Conservation (phyloP, 257 asterid genomes). For the Solanum rostratum region DNA sequence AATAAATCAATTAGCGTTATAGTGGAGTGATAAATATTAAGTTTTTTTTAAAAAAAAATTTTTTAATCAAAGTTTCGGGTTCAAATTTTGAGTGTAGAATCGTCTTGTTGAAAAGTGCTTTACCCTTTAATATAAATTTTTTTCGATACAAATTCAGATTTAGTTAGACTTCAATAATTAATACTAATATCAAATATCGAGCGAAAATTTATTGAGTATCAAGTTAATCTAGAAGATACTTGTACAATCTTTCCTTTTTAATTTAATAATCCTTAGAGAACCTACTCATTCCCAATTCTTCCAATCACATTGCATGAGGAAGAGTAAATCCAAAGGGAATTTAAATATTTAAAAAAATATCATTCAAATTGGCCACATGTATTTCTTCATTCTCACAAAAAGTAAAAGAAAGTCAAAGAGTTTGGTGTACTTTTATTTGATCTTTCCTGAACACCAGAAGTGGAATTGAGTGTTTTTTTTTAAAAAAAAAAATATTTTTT, state of each 20-base stretch:
- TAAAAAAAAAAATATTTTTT: neutral
- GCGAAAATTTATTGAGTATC: neutral
- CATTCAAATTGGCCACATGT: neutral
- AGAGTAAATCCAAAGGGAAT: constrained; percentile 5
- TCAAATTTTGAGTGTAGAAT: neutral
- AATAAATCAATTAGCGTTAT: no score
- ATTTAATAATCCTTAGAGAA: neutral
- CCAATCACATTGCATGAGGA: neutral
- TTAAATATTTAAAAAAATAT: neutral
- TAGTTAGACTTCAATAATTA: accelerated
- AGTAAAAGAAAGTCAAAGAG: neutral
- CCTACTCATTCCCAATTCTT: neutral
- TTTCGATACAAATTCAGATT: neutral
- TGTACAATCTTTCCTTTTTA: neutral
- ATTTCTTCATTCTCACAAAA: neutral
- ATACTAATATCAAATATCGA: neutral
- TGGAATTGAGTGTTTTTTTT: neutral
- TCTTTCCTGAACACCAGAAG: neutral
- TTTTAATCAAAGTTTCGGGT: neutral
- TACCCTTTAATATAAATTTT: accelerated
- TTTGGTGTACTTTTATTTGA: neutral
- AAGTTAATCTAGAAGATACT: neutral
- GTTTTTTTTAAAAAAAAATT: no score
- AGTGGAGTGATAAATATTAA: no score
- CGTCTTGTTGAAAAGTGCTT: accelerated